Conservation (phyloP, 73 alveolate species). For the Paramecium primaurelia region DNA sequence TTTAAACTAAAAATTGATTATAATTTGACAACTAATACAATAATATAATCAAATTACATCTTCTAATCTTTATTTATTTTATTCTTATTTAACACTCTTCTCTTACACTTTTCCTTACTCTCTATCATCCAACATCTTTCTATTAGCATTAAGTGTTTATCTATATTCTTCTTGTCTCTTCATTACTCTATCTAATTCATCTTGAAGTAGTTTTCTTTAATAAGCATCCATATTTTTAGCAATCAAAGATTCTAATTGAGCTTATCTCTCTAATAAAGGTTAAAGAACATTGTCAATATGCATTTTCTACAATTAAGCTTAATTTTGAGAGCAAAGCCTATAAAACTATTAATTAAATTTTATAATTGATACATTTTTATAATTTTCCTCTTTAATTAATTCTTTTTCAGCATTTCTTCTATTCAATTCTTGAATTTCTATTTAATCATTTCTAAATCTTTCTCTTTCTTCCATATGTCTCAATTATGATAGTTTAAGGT, state of each 20-base stretch:
- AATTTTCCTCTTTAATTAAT: constrained; percentile 27
- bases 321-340: neutral
- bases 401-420: constrained; percentile 50
- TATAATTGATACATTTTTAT: neutral
- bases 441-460: constrained; percentile 14
- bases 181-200: constrained; percentile 28
- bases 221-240: constrained; percentile 40
- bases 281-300: constrained; percentile 24
- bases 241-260: constrained; percentile 2
- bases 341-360: neutral
- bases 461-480: constrained; percentile 41
- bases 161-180: constrained; percentile 13
- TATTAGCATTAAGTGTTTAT: neutral
- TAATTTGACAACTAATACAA: neutral
- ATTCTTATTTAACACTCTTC: constrained; percentile 14
- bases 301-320: constrained; percentile 11
- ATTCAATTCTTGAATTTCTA: constrained; percentile 17
- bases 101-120: neutral
- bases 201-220: neutral
- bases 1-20: neutral
- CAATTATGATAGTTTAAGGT: neutral
- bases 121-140: neutral
- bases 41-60: neutral
- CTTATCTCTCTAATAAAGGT: constrained; percentile 24
- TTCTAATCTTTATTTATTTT: constrained; percentile 24